Conservation (phyloP, 768 basidiomycete species). For the Aureoboletus auriporus region DNA sequence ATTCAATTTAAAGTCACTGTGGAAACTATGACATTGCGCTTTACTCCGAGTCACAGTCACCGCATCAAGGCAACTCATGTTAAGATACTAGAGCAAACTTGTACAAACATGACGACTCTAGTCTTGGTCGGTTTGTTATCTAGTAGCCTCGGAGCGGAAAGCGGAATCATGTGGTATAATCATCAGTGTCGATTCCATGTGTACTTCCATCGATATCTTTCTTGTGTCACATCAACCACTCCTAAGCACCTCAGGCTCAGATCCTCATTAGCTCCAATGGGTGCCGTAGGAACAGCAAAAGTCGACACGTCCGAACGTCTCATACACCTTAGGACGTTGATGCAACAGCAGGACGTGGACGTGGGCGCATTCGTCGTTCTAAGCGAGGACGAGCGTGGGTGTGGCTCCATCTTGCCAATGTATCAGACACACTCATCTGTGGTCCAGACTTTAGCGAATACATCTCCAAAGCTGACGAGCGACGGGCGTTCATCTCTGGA, state of each 20-base stretch:
- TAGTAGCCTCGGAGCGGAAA: slow-evolving; percentile 17
- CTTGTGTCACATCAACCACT: slow-evolving; percentile 7
- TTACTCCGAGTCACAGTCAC: too few species aligned
- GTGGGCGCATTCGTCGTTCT: slow-evolving; percentile 80
- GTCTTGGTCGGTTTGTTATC: slow-evolving; percentile 2
- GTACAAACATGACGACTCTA: neutral
- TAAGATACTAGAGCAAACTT: neutral
- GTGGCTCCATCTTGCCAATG: neutral
- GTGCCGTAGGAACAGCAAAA: slow-evolving; percentile 33
- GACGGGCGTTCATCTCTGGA: slow-evolving; percentile 86
- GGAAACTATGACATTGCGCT: too few species aligned
- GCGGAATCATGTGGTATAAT: slow-evolving; percentile 26
- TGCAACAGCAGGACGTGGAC: slow-evolving; percentile 50
- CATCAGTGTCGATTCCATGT: slow-evolving; percentile 12
- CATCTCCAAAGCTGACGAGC: slow-evolving; percentile 75
- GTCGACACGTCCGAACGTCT: slow-evolving; percentile 66
- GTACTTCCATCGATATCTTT: slow-evolving; percentile 20
- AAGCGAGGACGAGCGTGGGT: slow-evolving; percentile 89
- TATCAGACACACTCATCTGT: neutral
- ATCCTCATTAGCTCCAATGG: slow-evolving; percentile 32
- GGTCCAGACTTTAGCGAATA: slow-evolving; percentile 85
- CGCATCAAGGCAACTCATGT: too few species aligned
- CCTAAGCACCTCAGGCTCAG: slow-evolving; percentile 1
- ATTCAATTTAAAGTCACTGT: too few species aligned
- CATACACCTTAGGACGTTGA: slow-evolving; percentile 59